These are phyloP conservation scores for Fusarium tricinctum DNA, from an alignment of 2,329 filamentous ascomycete species.

Conservation along the genomic window DNA sequence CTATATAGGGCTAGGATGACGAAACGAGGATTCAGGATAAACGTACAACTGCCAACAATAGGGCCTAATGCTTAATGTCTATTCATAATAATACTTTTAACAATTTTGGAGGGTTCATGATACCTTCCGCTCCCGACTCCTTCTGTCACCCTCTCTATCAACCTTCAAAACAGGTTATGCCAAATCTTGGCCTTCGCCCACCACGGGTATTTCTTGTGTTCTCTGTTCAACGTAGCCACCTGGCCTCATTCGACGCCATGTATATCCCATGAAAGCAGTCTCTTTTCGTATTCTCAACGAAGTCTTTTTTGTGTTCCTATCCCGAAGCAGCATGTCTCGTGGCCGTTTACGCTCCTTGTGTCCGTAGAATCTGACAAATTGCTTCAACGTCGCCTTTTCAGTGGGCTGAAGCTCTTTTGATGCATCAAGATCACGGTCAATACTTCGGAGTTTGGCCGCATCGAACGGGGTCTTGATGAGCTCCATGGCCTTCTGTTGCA, in stretches of 20 bases:
- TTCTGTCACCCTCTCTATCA: background rate
- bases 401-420: slow-evolving; percentile 52
- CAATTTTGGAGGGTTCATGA: slow-evolving; percentile 8
- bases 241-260: slow-evolving; percentile 73
- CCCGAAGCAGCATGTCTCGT: slow-evolving; percentile 86
- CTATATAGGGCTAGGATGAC: slow-evolving; percentile 40
- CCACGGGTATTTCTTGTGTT: background rate
- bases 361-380: slow-evolving; percentile 66
- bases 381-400: slow-evolving; percentile 61
- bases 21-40: slow-evolving; percentile 42
- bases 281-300: slow-evolving; percentile 86
- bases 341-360: slow-evolving; percentile 81
- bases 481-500: slow-evolving; percentile 61
- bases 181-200: slow-evolving; percentile 3
- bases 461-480: slow-evolving; percentile 65
- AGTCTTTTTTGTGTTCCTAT: slow-evolving; percentile 72
- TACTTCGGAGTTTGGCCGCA: slow-evolving; percentile 61
- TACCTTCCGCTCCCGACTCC: background rate
- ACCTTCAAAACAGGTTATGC: background rate
- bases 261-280: slow-evolving; percentile 90
- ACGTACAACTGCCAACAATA: slow-evolving; percentile 25
- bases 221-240: slow-evolving; percentile 49
- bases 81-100: slow-evolving; percentile 45
- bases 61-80: slow-evolving; percentile 47
- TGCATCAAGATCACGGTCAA: slow-evolving; percentile 64